These are phyloP conservation scores for Saccharomycopsis microspora DNA, from an alignment of 805 yeast genomes.

Conservation along the genomic window DNA sequence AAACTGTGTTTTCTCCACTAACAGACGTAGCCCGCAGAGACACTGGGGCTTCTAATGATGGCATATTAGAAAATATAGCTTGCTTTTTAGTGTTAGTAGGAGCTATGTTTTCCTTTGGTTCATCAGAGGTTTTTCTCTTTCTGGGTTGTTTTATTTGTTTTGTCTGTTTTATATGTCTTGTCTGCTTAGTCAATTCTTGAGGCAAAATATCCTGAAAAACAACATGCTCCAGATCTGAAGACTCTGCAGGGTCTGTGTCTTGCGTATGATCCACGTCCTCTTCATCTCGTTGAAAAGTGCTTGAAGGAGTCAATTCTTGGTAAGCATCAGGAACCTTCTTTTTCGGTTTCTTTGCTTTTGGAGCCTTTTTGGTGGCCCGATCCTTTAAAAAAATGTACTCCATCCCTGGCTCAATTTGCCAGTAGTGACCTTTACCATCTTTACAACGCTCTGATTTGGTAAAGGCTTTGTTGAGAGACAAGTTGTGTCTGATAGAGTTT, in stretches of 20 bases:
- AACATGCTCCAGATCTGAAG: background rate
- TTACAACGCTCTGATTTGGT: slow-evolving; percentile 83
- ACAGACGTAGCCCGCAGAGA: too few species aligned
- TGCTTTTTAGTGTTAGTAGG: too few species aligned
- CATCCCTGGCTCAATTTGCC: slow-evolving; percentile 80
- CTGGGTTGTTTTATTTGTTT: too few species aligned
- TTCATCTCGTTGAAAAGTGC: slow-evolving; percentile 15
- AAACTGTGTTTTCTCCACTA: too few species aligned
- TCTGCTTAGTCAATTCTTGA: background rate
- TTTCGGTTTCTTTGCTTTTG: slow-evolving; percentile 1
- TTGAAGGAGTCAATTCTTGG: slow-evolving; percentile 15
- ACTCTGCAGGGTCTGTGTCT: background rate
- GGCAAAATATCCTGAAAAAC: background rate
- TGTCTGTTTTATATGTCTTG: background rate
- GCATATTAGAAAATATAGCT: too few species aligned
- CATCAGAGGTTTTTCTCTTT: too few species aligned
- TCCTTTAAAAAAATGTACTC: slow-evolving; percentile 72
- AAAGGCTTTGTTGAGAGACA: slow-evolving; percentile 88
- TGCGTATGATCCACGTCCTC: slow-evolving; percentile 4
- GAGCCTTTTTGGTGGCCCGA: slow-evolving; percentile 24
- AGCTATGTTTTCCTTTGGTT: too few species aligned
- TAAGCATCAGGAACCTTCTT: background rate
- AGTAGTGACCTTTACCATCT: slow-evolving; percentile 79
- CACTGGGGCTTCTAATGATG: too few species aligned
- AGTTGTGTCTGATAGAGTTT: slow-evolving; percentile 89